phyloP scores from a whole-genome alignment of 805 yeast genomes.

The Spathaspora passalidarum region DNA sequence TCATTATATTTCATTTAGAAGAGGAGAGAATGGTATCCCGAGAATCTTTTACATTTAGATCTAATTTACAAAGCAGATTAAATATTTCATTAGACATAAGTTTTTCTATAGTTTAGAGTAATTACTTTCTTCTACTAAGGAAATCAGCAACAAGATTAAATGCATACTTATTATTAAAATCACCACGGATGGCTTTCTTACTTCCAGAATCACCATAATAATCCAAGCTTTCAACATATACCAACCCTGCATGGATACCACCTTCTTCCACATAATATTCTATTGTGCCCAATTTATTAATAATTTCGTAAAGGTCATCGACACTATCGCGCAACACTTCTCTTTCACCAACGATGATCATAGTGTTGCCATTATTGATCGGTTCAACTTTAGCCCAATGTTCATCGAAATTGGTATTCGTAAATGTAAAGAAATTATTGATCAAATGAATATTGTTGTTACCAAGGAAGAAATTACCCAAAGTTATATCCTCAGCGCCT shows the following conservation, averaged over 20 bases:
- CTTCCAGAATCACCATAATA: constrained; percentile 20
- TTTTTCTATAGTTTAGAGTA: too few relatives aligned
- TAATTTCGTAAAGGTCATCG: constrained; percentile 20
- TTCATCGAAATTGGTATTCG: constrained; percentile 18
- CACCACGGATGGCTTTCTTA: constrained; percentile 21
- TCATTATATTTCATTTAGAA: too few relatives aligned
- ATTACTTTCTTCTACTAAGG: constrained; percentile 11
- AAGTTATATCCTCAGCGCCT: constrained; percentile 22
- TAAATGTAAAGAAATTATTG: constrained; percentile 19
- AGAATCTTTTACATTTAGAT: too few relatives aligned
- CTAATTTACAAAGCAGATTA: too few relatives aligned
- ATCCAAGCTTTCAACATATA: constrained; percentile 34
- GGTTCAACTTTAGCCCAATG: constrained; percentile 27
- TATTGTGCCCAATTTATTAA: constrained; percentile 19
- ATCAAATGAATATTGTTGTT: constrained; percentile 17
- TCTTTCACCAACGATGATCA: constrained; percentile 30
- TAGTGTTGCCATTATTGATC: constrained; percentile 15
- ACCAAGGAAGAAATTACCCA: constrained; percentile 34
- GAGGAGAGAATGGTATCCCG: too few relatives aligned
- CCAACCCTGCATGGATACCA: constrained; percentile 33
- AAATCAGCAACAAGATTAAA: constrained; percentile 7
- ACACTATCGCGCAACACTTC: constrained; percentile 30
- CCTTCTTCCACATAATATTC: constrained; percentile 24
- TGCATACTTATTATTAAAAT: constrained; percentile 18
- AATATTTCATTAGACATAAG: too few relatives aligned